Conservation (phyloP, 2,329 filamentous ascomycete species). For the Calonectria pseudoturangicola region DNA sequence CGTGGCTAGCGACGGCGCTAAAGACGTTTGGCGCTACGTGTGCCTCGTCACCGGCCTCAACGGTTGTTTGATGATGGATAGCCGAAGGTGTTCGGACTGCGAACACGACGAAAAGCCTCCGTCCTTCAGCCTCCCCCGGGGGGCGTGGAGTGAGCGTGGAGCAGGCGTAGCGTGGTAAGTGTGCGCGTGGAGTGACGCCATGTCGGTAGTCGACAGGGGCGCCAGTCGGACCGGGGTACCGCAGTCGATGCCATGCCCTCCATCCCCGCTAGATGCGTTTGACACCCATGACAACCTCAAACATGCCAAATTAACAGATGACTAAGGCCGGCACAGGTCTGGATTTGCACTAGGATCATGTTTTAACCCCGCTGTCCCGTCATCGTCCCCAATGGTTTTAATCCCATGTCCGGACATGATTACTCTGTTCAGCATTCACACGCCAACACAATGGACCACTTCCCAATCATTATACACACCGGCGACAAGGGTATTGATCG, state of each 20-base stretch:
- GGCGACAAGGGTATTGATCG: conserved; percentile 34
- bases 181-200: not conserved
- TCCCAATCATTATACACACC: conserved; percentile 35
- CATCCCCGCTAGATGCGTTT: conserved; percentile 21
- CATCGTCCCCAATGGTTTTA: conserved; percentile 26
- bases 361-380: conserved; percentile 24
- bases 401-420: conserved; percentile 26
- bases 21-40: conserved; percentile 5
- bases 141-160: not conserved
- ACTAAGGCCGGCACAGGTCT: conserved; percentile 27
- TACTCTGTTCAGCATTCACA: conserved; percentile 24
- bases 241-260: not conserved
- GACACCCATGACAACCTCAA: conserved; percentile 28
- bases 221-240: conserved; percentile 15
- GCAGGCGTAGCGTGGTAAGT: too few species aligned
- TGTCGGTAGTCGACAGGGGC: conserved; percentile 3
- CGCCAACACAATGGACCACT: conserved; percentile 30
- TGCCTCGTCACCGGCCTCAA: conserved; percentile 16
- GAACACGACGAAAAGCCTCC: too few species aligned
- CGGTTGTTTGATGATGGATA: conserved; percentile 21
- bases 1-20: conserved; percentile 4
- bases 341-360: conserved; percentile 28
- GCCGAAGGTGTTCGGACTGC: conserved; percentile 20
- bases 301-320: conserved; percentile 25
- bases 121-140: not conserved